Percentiles rank a stretch among this genome's conserved stretches.
Evolutionary conservation across 2,329 filamentous ascomycete genomes (phyloP).

Genomic region (Chaetomium strumarium): DNA sequence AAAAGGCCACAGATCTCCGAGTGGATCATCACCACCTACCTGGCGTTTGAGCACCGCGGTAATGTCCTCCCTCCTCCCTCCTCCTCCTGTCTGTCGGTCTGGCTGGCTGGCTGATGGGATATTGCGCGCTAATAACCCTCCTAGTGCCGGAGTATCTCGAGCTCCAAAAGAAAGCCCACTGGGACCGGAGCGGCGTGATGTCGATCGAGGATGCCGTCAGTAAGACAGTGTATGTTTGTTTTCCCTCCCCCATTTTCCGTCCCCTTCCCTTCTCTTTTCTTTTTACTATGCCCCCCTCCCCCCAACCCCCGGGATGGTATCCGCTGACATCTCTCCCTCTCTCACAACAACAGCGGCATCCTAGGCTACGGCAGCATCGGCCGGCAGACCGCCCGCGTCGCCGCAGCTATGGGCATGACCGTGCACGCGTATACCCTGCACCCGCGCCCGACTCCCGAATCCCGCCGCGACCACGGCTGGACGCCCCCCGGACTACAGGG

Average conservation of each 20-base stretch:
- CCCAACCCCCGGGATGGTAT: too few species aligned
- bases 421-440: constrained; percentile 71
- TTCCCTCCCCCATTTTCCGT: not conserved
- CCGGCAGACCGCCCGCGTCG: constrained; percentile 49
- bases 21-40: constrained; percentile 49
- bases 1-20: constrained; percentile 52
- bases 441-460: constrained; percentile 60
- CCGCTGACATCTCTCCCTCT: constrained; percentile 1
- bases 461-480: constrained; percentile 58
- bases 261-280: too few species aligned
- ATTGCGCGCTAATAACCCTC: too few species aligned
- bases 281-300: not conserved
- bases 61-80: constrained; percentile 22
- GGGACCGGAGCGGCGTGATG: constrained; percentile 32
- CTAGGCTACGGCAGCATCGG: constrained; percentile 52
- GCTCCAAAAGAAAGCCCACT: constrained; percentile 38
- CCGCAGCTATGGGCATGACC: constrained; percentile 61
- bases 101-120: too few species aligned
- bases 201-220: constrained; percentile 39
- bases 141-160: constrained; percentile 42
- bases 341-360: constrained; percentile 38
- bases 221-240: constrained; percentile 42
- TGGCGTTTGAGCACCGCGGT: constrained; percentile 45
- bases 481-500: constrained; percentile 62
- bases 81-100: too few species aligned